Evolutionary conservation across 2,329 filamentous ascomycete species (phyloP).

Genomic region (Cladosporium phlei): DNA sequence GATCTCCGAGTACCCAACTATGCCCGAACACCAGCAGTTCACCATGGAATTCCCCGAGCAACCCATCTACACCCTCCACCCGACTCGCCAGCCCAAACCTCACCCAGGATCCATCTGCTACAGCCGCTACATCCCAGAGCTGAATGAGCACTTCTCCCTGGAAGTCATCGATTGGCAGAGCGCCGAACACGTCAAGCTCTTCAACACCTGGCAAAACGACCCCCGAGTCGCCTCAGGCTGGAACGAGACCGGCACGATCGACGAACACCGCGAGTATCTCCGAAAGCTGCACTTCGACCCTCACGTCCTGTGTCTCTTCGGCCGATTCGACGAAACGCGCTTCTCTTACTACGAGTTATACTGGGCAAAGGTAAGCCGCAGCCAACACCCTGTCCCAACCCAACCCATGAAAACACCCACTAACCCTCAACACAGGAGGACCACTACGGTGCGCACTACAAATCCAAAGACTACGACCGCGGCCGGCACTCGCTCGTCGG

Average conservation of each 20-base stretch:
- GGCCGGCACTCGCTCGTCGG: conserved; percentile 58
- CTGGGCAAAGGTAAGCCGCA: conserved; percentile 55
- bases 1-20: conserved; percentile 35
- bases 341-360: conserved; percentile 81
- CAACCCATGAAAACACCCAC: conserved; percentile 32
- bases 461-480: conserved; percentile 53
- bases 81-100: conserved; percentile 67
- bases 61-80: conserved; percentile 60
- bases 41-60: conserved; percentile 45
- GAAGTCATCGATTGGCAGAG: conserved; percentile 65
- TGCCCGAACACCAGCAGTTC: conserved; percentile 42
- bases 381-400: not conserved
- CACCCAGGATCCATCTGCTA: conserved; percentile 66
- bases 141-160: conserved; percentile 73
- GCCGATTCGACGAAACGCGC: conserved; percentile 62
- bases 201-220: conserved; percentile 80
- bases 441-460: conserved; percentile 55
- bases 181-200: conserved; percentile 61
- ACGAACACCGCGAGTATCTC: conserved; percentile 69
- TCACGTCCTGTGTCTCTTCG: conserved; percentile 66
- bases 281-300: conserved; percentile 64
- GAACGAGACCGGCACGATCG: conserved; percentile 72
- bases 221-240: conserved; percentile 74
- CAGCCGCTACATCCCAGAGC: conserved; percentile 71
- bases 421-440: conserved; percentile 44